A percentile compares a stretch with the other conserved stretches of the same genome.
These are phyloP conservation scores for Phytophthora litchii DNA, from an alignment of 352 stramenopile species.

Conservation along the genomic window DNA sequence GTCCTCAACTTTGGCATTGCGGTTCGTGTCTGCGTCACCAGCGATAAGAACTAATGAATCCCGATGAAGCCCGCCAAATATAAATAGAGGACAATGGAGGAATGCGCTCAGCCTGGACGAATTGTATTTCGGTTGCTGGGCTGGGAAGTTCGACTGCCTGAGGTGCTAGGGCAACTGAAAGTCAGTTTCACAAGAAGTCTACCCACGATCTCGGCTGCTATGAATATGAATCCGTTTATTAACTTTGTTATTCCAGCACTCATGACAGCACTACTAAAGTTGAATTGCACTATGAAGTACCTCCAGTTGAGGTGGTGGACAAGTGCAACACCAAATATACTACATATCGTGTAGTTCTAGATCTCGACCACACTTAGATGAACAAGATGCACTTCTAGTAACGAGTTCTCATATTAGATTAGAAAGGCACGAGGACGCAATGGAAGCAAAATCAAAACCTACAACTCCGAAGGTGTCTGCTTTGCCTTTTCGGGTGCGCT, in stretches of 20 bases:
- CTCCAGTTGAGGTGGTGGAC: no score
- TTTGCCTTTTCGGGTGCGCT: slow-evolving; percentile 10
- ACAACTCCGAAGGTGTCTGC: slow-evolving; percentile 16
- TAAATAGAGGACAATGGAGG: slow-evolving; percentile 8
- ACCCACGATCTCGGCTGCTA: no score
- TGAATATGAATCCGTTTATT: no score
- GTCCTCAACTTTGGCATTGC: slow-evolving; percentile 9
- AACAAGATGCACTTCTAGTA: slow-evolving; percentile 12
- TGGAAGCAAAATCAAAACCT: slow-evolving; percentile 19
- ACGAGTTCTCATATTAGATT: slow-evolving; percentile 38
- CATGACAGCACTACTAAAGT: no score
- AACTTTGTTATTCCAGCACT: no score
- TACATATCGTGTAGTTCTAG: no score
- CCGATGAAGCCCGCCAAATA: neutral
- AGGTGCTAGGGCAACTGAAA: no score
- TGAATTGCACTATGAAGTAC: no score
- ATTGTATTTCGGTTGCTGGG: neutral
- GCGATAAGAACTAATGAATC: neutral
- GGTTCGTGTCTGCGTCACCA: slow-evolving; percentile 1
- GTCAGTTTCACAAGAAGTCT: no score
- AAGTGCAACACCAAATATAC: no score
- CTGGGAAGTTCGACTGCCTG: no score
- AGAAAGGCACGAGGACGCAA: slow-evolving; percentile 23
- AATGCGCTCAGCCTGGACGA: neutral
- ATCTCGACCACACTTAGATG: no score